These are phyloP conservation scores for Nymphaea colorata DNA, from an alignment of 164 flowering plant species.

Conservation along the genomic window DNA sequence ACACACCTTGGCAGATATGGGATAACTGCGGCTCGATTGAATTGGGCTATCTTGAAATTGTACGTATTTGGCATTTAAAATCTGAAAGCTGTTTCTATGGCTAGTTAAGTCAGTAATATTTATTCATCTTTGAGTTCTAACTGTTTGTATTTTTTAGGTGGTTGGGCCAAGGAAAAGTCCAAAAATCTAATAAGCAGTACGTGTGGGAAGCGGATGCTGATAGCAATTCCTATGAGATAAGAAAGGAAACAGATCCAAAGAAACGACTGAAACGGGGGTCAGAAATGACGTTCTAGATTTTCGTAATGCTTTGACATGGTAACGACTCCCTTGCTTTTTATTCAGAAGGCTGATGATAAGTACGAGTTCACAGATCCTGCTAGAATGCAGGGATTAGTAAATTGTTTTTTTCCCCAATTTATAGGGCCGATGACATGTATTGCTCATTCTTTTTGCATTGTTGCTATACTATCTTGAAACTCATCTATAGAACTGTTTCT, in stretches of 20 bases:
- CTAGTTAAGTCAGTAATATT: too few species aligned
- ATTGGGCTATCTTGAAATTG: too few species aligned
- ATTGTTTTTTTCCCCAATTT: conserved; percentile 96
- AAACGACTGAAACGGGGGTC: conserved; percentile 77
- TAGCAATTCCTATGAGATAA: conserved; percentile 78
- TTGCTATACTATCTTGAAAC: too few species aligned
- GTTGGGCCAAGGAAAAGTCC: conserved; percentile 92
- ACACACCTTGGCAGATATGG: too few species aligned
- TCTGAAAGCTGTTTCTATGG: too few species aligned
- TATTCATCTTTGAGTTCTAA: too few species aligned
- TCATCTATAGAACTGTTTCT: too few species aligned
- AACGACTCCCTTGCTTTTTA: background rate
- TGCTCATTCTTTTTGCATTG: too few species aligned
- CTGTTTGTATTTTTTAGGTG: conserved; percentile 29
- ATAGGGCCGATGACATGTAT: conserved; percentile 11
- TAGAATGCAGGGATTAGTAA: conserved; percentile 73
- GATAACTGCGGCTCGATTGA: too few species aligned
- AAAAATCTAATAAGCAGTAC: conserved; percentile 77
- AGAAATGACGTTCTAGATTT: conserved; percentile 54
- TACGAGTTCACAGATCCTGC: conserved; percentile 81
- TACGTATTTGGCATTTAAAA: too few species aligned
- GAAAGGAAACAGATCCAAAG: conserved; percentile 81
- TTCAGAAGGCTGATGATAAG: conserved; percentile 78
- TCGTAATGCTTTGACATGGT: background rate
- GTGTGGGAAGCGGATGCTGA: conserved; percentile 89